Base-by-base conservation (phyloP, 495 filamentous ascomycete species). In the Achaetomiella virescens region DNA sequence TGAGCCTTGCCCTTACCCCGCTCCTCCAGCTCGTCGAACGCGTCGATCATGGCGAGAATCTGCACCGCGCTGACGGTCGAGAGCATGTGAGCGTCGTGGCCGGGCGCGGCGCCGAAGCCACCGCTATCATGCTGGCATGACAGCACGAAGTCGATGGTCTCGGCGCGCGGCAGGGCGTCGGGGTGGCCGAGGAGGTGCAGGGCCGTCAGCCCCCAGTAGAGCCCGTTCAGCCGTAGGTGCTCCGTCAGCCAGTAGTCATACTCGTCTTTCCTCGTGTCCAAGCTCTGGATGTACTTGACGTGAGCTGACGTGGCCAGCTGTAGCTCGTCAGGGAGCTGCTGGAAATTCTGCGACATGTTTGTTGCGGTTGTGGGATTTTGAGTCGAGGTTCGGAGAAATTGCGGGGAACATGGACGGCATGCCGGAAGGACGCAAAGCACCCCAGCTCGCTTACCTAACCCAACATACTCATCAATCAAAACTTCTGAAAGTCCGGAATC, bases 201-300 rank as follows among this genome's bases (percentile, higher is more conserved):
- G 14, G 92, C 86, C 3, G 83, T 92, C 52, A 98, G 75, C 24
- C 95, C 93, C 93, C 93, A 98, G 72, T 98, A 98, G 35, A 97
- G 80, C 31, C 93, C 93, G 66, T 91, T 96, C 31, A 97, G 76
- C 44, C 93, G 89, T 50, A 98, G 82, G 65, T 98, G 93, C 71
- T 97, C 91, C 6, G 95, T 97, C 60, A 97, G 79, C 85, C 91
- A 95, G 73, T 97, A 97, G 68, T 97, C 91, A 55, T 96, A 83
- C 67, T 95, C 90, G 73, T 97, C 91, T 73, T 86, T 89, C 59
- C 87, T 87, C 48, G 84, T 90, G 69, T 98, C 91, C 57, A 98
- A 78, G 61, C 86, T 90, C 71, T 96, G 86, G 58, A 98, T 95
- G 67, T 97, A 98, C 61, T 85, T 78, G 61, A 97, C 89, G 72